Evolutionary conservation across 768 basidiomycete species (phyloP).

Genomic region (Hygrocybe coccinea): DNA sequence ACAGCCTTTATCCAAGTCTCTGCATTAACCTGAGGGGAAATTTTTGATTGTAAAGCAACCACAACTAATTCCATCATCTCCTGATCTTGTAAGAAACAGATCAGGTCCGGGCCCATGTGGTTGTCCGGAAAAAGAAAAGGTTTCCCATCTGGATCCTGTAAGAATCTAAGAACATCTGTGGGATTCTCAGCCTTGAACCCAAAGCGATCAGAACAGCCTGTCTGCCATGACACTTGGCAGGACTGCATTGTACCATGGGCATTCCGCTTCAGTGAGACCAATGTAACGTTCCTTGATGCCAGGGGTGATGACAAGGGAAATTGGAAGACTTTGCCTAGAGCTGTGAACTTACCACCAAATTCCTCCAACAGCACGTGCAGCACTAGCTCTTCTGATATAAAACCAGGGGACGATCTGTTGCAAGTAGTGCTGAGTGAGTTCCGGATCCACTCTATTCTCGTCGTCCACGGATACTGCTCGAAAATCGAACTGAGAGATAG

Average conservation of each 20-base stretch:
- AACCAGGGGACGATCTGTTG: background rate
- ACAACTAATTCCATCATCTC: conserved; percentile 7
- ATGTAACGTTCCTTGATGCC: conserved; percentile 2
- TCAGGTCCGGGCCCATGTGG: conserved; percentile 10
- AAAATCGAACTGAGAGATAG: conserved; percentile 14
- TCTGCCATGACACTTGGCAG: conserved; percentile 8
- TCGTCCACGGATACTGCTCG: background rate
- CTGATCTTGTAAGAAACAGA: conserved; percentile 11
- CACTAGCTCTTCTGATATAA: background rate
- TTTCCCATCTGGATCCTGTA: conserved; percentile 5
- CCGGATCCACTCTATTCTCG: conserved; percentile 6
- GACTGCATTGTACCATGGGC: conserved; percentile 3
- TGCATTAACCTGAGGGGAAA: background rate
- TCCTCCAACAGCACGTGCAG: background rate
- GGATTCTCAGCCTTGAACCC: conserved; percentile 7
- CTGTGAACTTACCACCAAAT: conserved; percentile 4
- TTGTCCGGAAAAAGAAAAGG: conserved; percentile 8
- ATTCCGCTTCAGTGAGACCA: conserved; percentile 10
- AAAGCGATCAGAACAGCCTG: conserved; percentile 9
- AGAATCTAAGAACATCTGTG: conserved; percentile 4
- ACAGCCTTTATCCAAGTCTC: background rate
- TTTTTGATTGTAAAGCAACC: conserved; percentile 5
- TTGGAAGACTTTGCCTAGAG: conserved; percentile 3
- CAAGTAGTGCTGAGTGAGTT: background rate
- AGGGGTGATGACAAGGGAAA: conserved; percentile 3